A percentile compares a stretch with the other conserved stretches of the same genome.
Conservation (phyloP, 1,139 yeast species). For the Pichia inconspicua region DNA sequence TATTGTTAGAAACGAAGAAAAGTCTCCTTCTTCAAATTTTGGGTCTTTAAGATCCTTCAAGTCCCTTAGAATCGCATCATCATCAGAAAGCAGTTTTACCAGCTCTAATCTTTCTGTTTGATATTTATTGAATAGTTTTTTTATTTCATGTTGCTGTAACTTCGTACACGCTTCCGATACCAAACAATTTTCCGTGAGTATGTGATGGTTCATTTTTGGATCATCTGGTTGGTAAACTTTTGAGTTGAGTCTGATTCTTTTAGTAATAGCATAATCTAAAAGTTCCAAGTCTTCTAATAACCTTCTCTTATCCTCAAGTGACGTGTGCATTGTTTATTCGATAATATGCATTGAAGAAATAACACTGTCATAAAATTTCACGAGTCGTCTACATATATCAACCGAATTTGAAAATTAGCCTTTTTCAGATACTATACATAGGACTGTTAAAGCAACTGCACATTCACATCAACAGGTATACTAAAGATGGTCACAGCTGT, state of each 20-base stretch:
- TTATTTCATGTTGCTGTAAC: constrained; percentile 65
- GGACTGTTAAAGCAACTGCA: too few relatives aligned
- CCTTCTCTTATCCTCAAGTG: constrained; percentile 33
- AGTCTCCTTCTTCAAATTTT: constrained; percentile 16
- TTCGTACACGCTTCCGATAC: constrained; percentile 40
- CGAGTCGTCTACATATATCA: too few relatives aligned
- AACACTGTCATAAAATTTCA: neutral
- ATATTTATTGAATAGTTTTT: constrained; percentile 43
- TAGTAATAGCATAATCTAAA: constrained; percentile 46
- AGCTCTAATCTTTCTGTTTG: constrained; percentile 31
- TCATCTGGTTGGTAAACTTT: constrained; percentile 32
- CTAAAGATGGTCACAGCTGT: constrained; percentile 28
- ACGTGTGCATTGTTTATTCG: constrained; percentile 3
- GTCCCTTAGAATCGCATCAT: constrained; percentile 21
- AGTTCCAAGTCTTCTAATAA: constrained; percentile 47
- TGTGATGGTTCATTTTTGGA: constrained; percentile 20
- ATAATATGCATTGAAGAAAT: neutral
- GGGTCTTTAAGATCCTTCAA: constrained; percentile 27
- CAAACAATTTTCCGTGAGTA: constrained; percentile 25
- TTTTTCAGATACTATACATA: too few relatives aligned
- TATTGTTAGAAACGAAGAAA: constrained; percentile 10
- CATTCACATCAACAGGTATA: neutral
- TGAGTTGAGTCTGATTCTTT: constrained; percentile 43
- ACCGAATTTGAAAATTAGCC: neutral
- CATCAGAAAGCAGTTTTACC: constrained; percentile 19